Base-by-base conservation (phyloP, 768 basidiomycete species). In the Panaeolus cyanescens region DNA sequence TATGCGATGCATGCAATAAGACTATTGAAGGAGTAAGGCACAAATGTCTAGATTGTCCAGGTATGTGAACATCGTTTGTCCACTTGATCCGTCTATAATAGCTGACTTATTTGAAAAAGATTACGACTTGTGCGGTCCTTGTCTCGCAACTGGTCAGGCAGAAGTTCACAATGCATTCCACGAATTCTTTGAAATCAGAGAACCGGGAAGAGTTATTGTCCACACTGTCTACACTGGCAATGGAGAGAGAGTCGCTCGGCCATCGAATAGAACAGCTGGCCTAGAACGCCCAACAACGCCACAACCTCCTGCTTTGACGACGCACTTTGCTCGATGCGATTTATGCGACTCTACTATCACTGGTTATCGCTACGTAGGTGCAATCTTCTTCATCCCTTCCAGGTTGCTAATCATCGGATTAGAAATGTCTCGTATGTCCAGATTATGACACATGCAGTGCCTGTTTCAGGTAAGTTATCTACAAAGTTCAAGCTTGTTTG, bases 341-440 rank as follows among this genome's bases (percentile, higher is more conserved):
- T 70, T 94, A 25, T 96, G 94, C 67, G 86, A 90, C 63, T 87
- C 86, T 1, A 72, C 78, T 2, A 91, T 96, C 65, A 65, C 73
- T 28, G 94, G 93, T 2, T 77, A 80, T 45, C 86, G 94, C 45
- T 95, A 85, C 77, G 91, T 93, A 68, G 74, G 90, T 59, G 10
- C 9, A 30, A 22, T 12, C 13, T 12, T 17, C 7, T 58, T 56
- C 34, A 32, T 40, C 36, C 55, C 10, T 65, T 32, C 56, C 30
- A 15, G 54, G 28, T 42, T 61, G 28, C 28, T 56, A 22, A 53
- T 32, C 20, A 5, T 31, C 36, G 37, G 45, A 54, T 64, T 9
- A 92, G 90, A 93, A 93, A 88, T 93, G 92, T 67, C 60, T 87
- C 8, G 70, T 77, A 59, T 95, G 92, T 73, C 92, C 92, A n/a